Base-by-base conservation (phyloP, 192 early-diverging fungal species). In the Helicostylum pulchrum region DNA sequence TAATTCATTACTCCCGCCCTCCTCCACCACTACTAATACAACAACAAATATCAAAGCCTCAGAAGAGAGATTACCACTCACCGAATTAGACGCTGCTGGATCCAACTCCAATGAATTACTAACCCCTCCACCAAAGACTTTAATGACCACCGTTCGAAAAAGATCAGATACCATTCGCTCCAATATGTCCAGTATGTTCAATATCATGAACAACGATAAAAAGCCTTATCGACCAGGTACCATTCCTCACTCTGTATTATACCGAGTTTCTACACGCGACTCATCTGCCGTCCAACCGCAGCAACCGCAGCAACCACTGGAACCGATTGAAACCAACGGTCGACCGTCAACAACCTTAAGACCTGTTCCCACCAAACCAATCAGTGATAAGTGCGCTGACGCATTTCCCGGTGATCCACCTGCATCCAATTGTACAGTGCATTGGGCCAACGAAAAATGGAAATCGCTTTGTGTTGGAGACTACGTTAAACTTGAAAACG, bases 381-480 rank as follows among this genome's bases (percentile, higher is more conserved):
- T 39, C 36, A 39, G 36, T 39, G 36, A 4, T 39, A 39, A 39
- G 5, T 32, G 45, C 21, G 63, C 47, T 34, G 48, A 62, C 57
- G 7, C 70, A 53, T 52, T 67, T 55, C 56, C 57, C 43, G 48
- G 59, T 42, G 62, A 56, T 43, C 60, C 49, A 11, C 54, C 51
- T 42, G 30, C 47, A 10, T 19, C 60, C 7, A 46, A 64, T 26
- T 65, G 66, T 46, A 20, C 60, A 50, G 73, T 75, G 2, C 69
- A 63, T 19, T 96, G 93, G 94, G 48, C 74, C 6, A 60, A 64
- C 7, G 85, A 79, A n/a, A 83, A 77, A 47, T 99, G 97, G 97
- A 83, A 87, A 59, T 82, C 90, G 55, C 55, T 99, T 32, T 77
- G 84, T 58, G 94, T 94, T 5, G 97, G 97, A 43, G 97, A 99